These are phyloP conservation scores for Zygnema circumcarinatum DNA, from an alignment of 139 green algal species.

Conservation along the genomic window DNA sequence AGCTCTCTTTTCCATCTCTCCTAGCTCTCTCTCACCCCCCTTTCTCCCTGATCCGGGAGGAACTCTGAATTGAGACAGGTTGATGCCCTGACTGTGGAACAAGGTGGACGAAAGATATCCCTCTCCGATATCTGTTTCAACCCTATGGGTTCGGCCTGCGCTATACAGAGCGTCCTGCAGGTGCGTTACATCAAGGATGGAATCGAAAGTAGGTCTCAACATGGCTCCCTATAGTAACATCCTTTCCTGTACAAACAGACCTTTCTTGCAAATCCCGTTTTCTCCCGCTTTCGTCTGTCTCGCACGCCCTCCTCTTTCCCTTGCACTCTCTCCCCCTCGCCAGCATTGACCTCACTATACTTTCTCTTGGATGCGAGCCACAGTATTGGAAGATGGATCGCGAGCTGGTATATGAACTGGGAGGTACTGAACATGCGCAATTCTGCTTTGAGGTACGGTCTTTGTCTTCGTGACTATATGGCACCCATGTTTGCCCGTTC, in stretches of 20 bases:
- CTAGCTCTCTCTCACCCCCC: background rate
- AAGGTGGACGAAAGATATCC: conserved; percentile 49
- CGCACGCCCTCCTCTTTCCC: background rate
- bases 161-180: conserved; percentile 74
- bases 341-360: no score
- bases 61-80: no score
- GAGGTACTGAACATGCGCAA: conserved; percentile 36
- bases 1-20: background rate
- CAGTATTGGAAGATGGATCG: conserved; percentile 89
- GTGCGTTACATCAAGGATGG: no score
- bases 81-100: conserved; percentile 19
- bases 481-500: no score
- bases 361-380: no score
- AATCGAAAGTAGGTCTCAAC: no score
- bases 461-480: no score
- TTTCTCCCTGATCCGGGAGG: no score
- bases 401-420: conserved; percentile 22
- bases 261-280: no score
- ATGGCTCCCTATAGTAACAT: no score
- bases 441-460: conserved; percentile 55
- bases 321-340: no score
- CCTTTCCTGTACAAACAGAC: no score
- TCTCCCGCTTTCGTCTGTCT: background rate
- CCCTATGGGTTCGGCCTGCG: conserved; percentile 80
- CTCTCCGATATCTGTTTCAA: conserved; percentile 85